A percentile compares a stretch with the other conserved stretches of the same genome.
phyloP scores from a whole-genome alignment of 768 basidiomycete genomes.

The Pleurotus giganteus region DNA sequence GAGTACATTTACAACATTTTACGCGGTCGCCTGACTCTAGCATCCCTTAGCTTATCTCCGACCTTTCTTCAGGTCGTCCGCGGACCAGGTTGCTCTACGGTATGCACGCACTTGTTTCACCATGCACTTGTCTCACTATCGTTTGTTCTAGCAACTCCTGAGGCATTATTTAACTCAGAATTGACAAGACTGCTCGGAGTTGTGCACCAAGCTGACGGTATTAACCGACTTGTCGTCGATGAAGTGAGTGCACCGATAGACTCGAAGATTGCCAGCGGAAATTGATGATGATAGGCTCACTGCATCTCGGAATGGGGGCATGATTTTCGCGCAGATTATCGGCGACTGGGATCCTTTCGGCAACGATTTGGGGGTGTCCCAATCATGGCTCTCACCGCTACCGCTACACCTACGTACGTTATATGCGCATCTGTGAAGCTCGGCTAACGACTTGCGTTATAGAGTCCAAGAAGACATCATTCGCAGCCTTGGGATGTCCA shows the following conservation, averaged over 20 bases:
- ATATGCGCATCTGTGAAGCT: not conserved
- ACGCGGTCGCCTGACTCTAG: not conserved
- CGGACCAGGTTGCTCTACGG: conserved; percentile 68
- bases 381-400: conserved; percentile 87
- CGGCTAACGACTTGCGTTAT: not conserved
- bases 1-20: not conserved
- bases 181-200: conserved; percentile 49
- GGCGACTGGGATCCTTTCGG: conserved; percentile 69
- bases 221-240: conserved; percentile 78
- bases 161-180: conserved; percentile 58
- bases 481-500: conserved; percentile 56
- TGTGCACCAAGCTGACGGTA: conserved; percentile 50
- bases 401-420: conserved; percentile 67
- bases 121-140: not conserved
- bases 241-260: conserved; percentile 48
- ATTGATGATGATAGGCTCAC: conserved; percentile 52
- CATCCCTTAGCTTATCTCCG: conserved; percentile 51
- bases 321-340: conserved; percentile 74
- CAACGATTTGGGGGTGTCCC: conserved; percentile 65
- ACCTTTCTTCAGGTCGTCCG: conserved; percentile 60
- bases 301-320: conserved; percentile 93
- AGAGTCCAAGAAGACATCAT: conserved; percentile 80
- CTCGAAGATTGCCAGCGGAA: not conserved
- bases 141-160: conserved; percentile 62
- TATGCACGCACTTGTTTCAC: conserved; percentile 27